Evolutionary conservation across 257 asterid species (phyloP), one percentile per base, ranked within the genome.

Genomic region (Nicotiana attenuata): DNA sequence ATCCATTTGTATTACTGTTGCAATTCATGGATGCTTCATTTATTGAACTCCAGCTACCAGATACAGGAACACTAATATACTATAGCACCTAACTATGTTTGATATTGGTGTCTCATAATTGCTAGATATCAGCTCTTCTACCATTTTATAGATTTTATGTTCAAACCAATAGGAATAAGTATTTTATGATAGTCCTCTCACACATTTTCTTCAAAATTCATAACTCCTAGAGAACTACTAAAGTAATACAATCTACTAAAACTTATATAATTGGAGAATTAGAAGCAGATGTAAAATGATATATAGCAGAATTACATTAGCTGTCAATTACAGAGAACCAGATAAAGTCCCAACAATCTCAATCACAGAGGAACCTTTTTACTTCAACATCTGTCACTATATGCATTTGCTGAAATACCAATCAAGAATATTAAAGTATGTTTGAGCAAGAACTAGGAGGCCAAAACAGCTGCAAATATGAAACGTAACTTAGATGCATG

Each of bases 301-400:
- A 63, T 22, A 13, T 0, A 69, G 78, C 59, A 69, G 20, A 41
- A 69, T 38, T 68, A 68, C n/a, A 38, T 68, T 68, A 38, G 45
- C 77, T 69, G 31, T 69, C 77, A 69, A 69, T 38, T 69, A 69
- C 77, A 69, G 57, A 69, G 57, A 59, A 59, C 65, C 77, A 38
- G 57, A 69, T 59, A 9, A 10, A 38, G 57, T 26, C 77, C 45
- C 57, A 41, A 38, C 57, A n/a, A 20, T 69, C 31, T n/a, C 31
- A 38, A 41, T 69, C 57, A 41, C 28, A 38, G 57, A 38, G 38
- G 22, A 50, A 53, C 6, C 47, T n/a, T 69, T 45, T 67, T 69
- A 69, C n/a, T 20, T n/a, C 56, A 68, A 68, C 56, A 38, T n/a
- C 29, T 11, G 77, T n/a, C 77, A 11, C 33, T 61, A 11, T 61